Evolutionary conservation across 2,329 filamentous ascomycete species (phyloP).

Genomic region (Colletotrichum spaethianum): DNA sequence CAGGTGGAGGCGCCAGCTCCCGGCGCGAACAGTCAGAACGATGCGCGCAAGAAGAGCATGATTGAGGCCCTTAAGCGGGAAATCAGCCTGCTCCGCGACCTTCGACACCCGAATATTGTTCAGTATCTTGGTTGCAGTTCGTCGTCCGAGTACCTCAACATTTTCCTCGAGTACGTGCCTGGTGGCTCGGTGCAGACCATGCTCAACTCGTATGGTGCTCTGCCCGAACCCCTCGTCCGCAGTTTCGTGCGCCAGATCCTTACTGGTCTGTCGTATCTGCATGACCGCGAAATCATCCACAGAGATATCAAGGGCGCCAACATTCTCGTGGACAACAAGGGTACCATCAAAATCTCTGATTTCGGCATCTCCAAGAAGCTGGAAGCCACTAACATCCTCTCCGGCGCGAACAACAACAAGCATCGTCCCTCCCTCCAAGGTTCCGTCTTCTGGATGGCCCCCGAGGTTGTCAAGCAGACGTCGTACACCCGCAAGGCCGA

Average conservation of each 20-base stretch:
- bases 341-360: conserved; percentile 98
- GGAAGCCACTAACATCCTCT: conserved; percentile 88
- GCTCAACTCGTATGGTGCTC: conserved; percentile 97
- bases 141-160: conserved; percentile 93
- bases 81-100: conserved; percentile 91
- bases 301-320: conserved; percentile 99
- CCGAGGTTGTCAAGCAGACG: conserved; percentile 97
- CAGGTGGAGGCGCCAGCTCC: conserved; percentile 92
- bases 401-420: conserved; percentile 76
- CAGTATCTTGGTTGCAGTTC: conserved; percentile 97
- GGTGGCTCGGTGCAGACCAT: conserved; percentile 98
- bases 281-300: conserved; percentile 96
- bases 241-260: conserved; percentile 98
- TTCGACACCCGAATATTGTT: conserved; percentile 97
- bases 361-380: conserved; percentile 99
- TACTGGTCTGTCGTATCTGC: conserved; percentile 91
- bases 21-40: conserved; percentile 83
- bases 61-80: conserved; percentile 97
- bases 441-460: conserved; percentile 99
- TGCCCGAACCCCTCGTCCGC: conserved; percentile 92
- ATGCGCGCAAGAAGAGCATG: conserved; percentile 97
- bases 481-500: conserved; percentile 98
- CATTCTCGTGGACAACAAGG: conserved; percentile 98
- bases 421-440: conserved; percentile 88
- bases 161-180: conserved; percentile 99